These are phyloP conservation scores for Penicillium sp. DNA, from an alignment of 2,329 filamentous ascomycete genomes.

Conservation along the genomic window DNA sequence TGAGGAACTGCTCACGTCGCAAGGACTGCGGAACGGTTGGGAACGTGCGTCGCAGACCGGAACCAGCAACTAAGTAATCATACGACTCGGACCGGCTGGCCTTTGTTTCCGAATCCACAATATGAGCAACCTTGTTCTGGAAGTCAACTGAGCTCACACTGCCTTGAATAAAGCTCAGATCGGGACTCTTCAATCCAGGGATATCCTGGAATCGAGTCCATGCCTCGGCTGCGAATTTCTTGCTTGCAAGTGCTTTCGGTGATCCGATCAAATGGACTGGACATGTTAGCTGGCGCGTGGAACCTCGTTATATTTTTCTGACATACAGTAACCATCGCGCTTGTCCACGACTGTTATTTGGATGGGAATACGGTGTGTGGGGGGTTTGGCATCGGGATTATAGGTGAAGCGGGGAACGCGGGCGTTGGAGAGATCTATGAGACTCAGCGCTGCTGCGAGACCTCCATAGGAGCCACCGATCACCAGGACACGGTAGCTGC, in stretches of 20 bases:
- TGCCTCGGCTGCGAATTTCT: slow-evolving; percentile 64
- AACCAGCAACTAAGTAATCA: slow-evolving; percentile 74
- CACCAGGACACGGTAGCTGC: slow-evolving; percentile 60
- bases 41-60: slow-evolving; percentile 69
- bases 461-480: slow-evolving; percentile 75
- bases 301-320: not conserved
- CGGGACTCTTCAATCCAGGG: slow-evolving; percentile 63
- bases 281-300: not conserved
- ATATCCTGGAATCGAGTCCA: slow-evolving; percentile 73
- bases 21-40: slow-evolving; percentile 72
- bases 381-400: slow-evolving; percentile 23
- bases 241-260: slow-evolving; percentile 69
- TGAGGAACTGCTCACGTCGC: slow-evolving; percentile 25
- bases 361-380: slow-evolving; percentile 54
- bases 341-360: slow-evolving; percentile 77
- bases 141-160: slow-evolving; percentile 64
- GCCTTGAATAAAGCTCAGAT: slow-evolving; percentile 67
- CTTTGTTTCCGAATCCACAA: slow-evolving; percentile 54
- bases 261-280: slow-evolving; percentile 75
- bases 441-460: slow-evolving; percentile 65
- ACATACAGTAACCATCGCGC: slow-evolving; percentile 76
- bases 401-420: slow-evolving; percentile 48
- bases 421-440: slow-evolving; percentile 67
- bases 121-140: slow-evolving; percentile 59
- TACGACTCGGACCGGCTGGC: slow-evolving; percentile 51